Conservation (phyloP, 805 yeast species). For the Zygosaccharomyces gambellarensis region DNA sequence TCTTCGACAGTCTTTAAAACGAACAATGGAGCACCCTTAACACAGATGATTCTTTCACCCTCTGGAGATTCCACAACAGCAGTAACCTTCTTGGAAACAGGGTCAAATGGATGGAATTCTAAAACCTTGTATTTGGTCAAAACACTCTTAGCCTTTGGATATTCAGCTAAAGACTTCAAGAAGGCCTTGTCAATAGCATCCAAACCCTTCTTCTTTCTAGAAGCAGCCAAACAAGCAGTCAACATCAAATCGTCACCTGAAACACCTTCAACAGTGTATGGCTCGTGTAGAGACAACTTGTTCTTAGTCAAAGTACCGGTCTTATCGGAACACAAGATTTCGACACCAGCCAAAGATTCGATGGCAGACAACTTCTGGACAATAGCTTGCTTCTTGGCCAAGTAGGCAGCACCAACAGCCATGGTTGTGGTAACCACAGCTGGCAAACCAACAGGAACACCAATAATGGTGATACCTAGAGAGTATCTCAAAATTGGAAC, state of each 20-base stretch:
- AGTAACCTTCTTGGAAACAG: slow-evolving; percentile 94
- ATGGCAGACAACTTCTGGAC: slow-evolving; percentile 95
- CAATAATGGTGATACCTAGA: slow-evolving; percentile 91
- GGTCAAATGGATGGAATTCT: slow-evolving; percentile 97
- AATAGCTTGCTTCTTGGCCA: slow-evolving; percentile 95
- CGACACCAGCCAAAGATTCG: slow-evolving; percentile 97
- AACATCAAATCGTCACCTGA: slow-evolving; percentile 93
- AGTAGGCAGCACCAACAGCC: slow-evolving; percentile 99
- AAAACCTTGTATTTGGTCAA: slow-evolving; percentile 89
- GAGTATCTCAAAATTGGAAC: slow-evolving; percentile 88
- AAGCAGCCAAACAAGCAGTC: slow-evolving; percentile 96
- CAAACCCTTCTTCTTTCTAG: slow-evolving; percentile 96
- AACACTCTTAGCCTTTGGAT: slow-evolving; percentile 91
- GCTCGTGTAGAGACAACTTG: slow-evolving; percentile 92
- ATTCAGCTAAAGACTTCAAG: slow-evolving; percentile 79
- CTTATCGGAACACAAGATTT: slow-evolving; percentile 95
- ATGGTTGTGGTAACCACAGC: slow-evolving; percentile 97
- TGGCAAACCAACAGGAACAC: slow-evolving; percentile 98
- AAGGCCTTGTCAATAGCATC: slow-evolving; percentile 97
- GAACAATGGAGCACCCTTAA: slow-evolving; percentile 97
- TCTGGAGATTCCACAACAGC: slow-evolving; percentile 94
- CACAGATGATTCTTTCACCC: slow-evolving; percentile 92
- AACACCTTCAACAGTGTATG: slow-evolving; percentile 96
- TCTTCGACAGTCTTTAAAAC: slow-evolving; percentile 95
- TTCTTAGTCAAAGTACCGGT: slow-evolving; percentile 98